Percentiles rank a stretch among this genome's conserved stretches.
These are phyloP conservation scores for Fusarium stilboides DNA, from an alignment of 2,329 filamentous ascomycete genomes.

Conservation along the genomic window DNA sequence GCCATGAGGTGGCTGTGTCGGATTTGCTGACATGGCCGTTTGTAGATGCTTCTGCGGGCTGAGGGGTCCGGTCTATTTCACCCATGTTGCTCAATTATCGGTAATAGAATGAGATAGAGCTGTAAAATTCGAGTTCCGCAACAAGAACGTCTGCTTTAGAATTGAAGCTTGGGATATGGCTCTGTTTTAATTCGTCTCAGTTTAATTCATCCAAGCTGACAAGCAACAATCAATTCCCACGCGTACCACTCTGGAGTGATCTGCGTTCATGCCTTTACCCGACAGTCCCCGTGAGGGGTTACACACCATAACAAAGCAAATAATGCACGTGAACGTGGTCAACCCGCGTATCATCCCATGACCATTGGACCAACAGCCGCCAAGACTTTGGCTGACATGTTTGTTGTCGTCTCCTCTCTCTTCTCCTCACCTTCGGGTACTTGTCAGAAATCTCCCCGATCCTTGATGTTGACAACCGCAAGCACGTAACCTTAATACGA, in stretches of 20 bases:
- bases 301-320: slow-evolving; percentile 7
- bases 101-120: too few relatives aligned
- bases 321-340: slow-evolving; percentile 12
- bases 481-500: neutral
- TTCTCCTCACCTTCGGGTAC: slow-evolving; percentile 27
- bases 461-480: neutral
- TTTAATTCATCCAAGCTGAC: slow-evolving; percentile 1
- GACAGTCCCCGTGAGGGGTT: slow-evolving; percentile 43
- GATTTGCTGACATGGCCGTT: neutral
- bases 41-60: neutral
- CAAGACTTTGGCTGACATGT: slow-evolving; percentile 10
- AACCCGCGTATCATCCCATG: neutral
- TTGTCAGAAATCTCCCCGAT: slow-evolving; percentile 35
- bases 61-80: slow-evolving; percentile 3
- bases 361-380: slow-evolving; percentile 14
- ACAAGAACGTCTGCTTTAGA: neutral
- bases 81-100: slow-evolving; percentile 24
- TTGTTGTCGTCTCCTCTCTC: neutral
- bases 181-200: slow-evolving; percentile 10
- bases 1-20: slow-evolving; percentile 11
- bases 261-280: slow-evolving; percentile 14
- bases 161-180: neutral
- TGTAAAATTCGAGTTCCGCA: neutral
- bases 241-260: neutral
- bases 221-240: neutral